These are phyloP conservation scores for Solanum commersonii DNA, from an alignment of 257 asterid species.

Conservation along the genomic window DNA sequence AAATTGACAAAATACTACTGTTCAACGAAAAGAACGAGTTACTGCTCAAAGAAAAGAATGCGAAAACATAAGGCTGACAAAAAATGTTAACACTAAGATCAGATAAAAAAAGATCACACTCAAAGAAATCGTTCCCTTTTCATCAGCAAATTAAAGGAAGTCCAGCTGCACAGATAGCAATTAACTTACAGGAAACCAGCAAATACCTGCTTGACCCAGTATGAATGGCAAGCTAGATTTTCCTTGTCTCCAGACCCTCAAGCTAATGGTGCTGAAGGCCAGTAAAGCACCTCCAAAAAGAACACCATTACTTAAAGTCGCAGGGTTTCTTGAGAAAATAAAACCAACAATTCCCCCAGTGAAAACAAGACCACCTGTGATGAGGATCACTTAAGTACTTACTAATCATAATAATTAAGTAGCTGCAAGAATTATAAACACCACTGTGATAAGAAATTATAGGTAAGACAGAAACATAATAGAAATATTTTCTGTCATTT, in stretches of 20 bases:
- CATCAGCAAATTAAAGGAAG: background rate
- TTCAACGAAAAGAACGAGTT: background rate
- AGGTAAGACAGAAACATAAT: background rate
- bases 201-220: conserved; percentile 86
- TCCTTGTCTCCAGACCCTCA: conserved; percentile 87
- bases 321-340: conserved; percentile 57
- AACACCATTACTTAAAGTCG: conserved; percentile 48
- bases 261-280: conserved; percentile 70
- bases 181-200: background rate
- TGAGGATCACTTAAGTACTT: conserved; percentile 3
- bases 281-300: conserved; percentile 76
- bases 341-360: conserved; percentile 68
- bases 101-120: background rate
- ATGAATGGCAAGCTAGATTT: conserved; percentile 89
- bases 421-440: background rate
- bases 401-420: background rate
- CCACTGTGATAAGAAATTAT: background rate
- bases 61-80: background rate
- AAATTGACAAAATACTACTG: background rate
- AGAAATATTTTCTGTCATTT: background rate
- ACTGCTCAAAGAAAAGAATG: background rate
- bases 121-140: background rate
- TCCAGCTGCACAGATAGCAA: background rate
- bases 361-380: conserved; percentile 70
- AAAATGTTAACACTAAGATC: background rate